Base-by-base conservation (phyloP, 202 grass and related monocot genomes). In the Bolboschoenoplectus hybrid region DNA sequence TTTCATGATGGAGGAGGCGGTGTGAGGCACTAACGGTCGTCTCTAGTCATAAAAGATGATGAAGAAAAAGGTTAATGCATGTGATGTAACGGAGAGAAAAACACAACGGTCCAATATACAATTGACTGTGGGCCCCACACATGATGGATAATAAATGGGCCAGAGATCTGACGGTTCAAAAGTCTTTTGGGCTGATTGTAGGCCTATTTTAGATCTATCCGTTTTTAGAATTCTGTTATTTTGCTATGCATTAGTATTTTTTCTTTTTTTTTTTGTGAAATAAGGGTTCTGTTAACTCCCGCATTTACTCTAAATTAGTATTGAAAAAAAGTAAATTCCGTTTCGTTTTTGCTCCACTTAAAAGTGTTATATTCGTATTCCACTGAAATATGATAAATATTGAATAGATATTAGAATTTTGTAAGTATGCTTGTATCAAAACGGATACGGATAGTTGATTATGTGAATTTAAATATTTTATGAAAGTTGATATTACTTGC, bases 11-110 rank as follows among this genome's bases (percentile, higher is more conserved):
- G 50, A 17, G 80, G 60, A 63, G 80, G 32, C 39, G 14, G 6
- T 47, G 50, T 4, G 53, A 34, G 3, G 55, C 12, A 35, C 41
- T 67, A 83, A 83, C 81, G 81, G 81, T 83, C 81, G 63, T 35
- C 45, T 35, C 45, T 83, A 43, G 81, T 17, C 49, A 38, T 38
- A 77, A 38, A 77, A 77, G 26, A 55, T 43, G 3, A 12, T 66
- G 5, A 52, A 40, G 20, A 40, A 83, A 67, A 52, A 67, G 44
- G 60, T 51, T 43, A 10, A 82, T 43, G 1, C 13, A 41, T 69
- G 66, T 69, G 66, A 38, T 2, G 39, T 51, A 50, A 74, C n/a
- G 44, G 71, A 74, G 73, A 51, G 73, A 51, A 76, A 53, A 77
- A 13, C 2, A 14, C 10, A 14, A 77, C 32, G 50, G 49, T 77